Evolutionary conservation across 768 basidiomycete genomes (phyloP).

Genomic region (Suillus placidus): DNA sequence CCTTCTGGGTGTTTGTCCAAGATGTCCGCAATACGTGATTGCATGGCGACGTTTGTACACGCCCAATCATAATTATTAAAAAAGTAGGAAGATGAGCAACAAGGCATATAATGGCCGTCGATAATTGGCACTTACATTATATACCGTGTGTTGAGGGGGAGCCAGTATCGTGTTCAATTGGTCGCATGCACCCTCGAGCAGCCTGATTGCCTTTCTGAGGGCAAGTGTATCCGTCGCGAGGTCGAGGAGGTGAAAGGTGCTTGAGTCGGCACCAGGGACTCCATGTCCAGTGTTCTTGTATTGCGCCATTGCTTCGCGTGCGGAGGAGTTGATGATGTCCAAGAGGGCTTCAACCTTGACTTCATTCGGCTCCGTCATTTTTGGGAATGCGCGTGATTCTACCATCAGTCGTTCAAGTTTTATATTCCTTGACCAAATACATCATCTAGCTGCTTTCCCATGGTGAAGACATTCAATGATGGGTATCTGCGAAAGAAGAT

Average conservation of each 20-base stretch:
- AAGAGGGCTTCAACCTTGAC: constrained; percentile 35
- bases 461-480: no score
- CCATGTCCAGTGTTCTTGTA: constrained; percentile 28
- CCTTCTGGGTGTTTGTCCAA: constrained; percentile 30
- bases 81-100: constrained; percentile 3
- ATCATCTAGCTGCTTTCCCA: no score
- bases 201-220: constrained; percentile 28
- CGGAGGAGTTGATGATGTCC: constrained; percentile 32
- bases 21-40: constrained; percentile 30
- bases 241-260: constrained; percentile 26
- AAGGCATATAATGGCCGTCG: not conserved
- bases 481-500: no score
- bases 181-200: constrained; percentile 32
- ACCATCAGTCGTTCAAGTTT: not conserved
- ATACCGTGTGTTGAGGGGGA: constrained; percentile 30
- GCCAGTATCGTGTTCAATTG: constrained; percentile 29
- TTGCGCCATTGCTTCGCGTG: constrained; percentile 28
- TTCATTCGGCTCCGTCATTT: constrained; percentile 13
- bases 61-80: constrained; percentile 30
- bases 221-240: constrained; percentile 21
- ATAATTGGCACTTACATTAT: constrained; percentile 21
- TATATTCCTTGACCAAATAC: not conserved
- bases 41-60: constrained; percentile 27
- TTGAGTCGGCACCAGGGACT: constrained; percentile 28
- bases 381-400: not conserved